A percentile compares a stretch with the other conserved stretches of the same genome.
phyloP scores from a whole-genome alignment of 306 rosid species.

The Glycyrrhiza uralensis region DNA sequence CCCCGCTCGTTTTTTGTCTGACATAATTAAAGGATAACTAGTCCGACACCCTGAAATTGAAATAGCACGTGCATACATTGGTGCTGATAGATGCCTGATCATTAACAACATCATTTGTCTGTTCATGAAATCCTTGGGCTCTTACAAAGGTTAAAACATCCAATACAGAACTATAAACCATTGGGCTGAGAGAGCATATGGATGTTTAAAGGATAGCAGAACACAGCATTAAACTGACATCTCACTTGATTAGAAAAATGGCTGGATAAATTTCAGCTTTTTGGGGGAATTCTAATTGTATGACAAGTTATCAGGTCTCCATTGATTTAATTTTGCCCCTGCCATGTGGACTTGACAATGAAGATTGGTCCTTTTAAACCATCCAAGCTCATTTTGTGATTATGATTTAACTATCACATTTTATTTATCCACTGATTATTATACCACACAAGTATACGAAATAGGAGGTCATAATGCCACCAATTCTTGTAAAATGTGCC shows the following conservation, averaged over 20 bases:
- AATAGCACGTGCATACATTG: background rate
- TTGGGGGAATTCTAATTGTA: background rate
- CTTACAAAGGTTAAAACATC: constrained; percentile 9
- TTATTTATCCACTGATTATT: background rate
- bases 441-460: background rate
- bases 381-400: background rate
- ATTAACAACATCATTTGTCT: background rate
- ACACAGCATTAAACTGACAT: background rate
- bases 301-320: constrained; percentile 2
- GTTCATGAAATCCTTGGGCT: constrained; percentile 13
- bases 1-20: background rate
- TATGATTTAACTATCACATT: constrained; percentile 1
- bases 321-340: background rate
- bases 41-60: constrained; percentile 13
- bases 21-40: constrained; percentile 6
- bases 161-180: background rate
- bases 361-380: constrained; percentile 8
- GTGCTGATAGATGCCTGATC: constrained; percentile 17
- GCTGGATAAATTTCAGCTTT: background rate
- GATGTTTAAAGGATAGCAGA: constrained; percentile 11
- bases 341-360: background rate
- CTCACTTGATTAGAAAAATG: background rate
- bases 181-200: constrained; percentile 5
- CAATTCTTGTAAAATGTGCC: background rate
- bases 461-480: background rate